Evolutionary conservation across 805 yeast genomes (phyloP).

Genomic region (Nakazawaea ishiwadae): DNA sequence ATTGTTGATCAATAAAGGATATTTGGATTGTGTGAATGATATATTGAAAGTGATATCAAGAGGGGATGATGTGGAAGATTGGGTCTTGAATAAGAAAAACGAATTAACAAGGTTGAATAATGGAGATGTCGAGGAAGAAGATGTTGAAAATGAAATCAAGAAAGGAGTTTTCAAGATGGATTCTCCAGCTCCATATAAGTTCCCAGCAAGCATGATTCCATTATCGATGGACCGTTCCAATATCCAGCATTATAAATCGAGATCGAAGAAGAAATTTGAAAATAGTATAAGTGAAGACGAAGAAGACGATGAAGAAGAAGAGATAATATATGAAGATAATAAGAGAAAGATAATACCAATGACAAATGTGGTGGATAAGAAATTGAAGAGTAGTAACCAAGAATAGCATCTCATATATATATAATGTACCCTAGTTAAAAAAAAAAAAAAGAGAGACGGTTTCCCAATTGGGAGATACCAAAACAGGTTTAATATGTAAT

Average conservation of each 20-base stretch:
- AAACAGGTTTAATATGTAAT: too few species aligned
- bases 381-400: too few species aligned
- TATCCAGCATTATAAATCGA: conserved; percentile 13
- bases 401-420: too few species aligned
- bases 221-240: conserved; percentile 18
- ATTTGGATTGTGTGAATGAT: conserved; percentile 58
- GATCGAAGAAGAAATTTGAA: conserved; percentile 2
- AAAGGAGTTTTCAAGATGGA: too few species aligned
- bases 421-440: too few species aligned
- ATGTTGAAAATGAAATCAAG: conserved; percentile 29
- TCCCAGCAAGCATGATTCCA: conserved; percentile 22
- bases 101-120: conserved; percentile 27
- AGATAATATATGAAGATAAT: not conserved
- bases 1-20: conserved; percentile 49
- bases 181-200: conserved; percentile 20
- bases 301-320: conserved; percentile 3
- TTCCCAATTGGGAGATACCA: too few species aligned
- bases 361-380: too few species aligned
- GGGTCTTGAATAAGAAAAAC: conserved; percentile 44
- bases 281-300: conserved; percentile 1
- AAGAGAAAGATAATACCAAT: too few species aligned
- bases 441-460: too few species aligned
- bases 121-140: conserved; percentile 32
- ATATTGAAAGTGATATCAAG: conserved; percentile 35
- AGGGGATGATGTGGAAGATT: conserved; percentile 45